Percentiles rank a stretch among this genome's conserved stretches.
phyloP scores from a whole-genome alignment of 129 eudicot genomes.

The Helianthus annuus region HanXRQr2.0-SUNRISE NC_035445.2:128477921-128478420 shows the following conservation, averaged over 20 bases:
- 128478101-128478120: conserved; percentile 71
- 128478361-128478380: not conserved
- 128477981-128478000: not conserved
- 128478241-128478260: conserved; percentile 91
- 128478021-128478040: conserved; percentile 80
- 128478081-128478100: conserved; percentile 81
- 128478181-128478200: not conserved
- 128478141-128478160: not conserved
- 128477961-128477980: conserved; percentile 12
- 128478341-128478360: too few relatives aligned
- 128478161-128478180: not conserved
- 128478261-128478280: conserved; percentile 92
- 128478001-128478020: conserved; percentile 40
- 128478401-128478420: conserved; percentile 1
- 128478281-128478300: conserved; percentile 89
- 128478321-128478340: not conserved
- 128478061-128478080: conserved; percentile 86
- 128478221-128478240: conserved; percentile 96
- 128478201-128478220: conserved; percentile 12
- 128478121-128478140: conserved; percentile 5
- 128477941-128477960: not conserved
- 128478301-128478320: conserved; percentile 60
- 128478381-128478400: not conserved
- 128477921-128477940: conserved; percentile 61
- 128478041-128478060: conserved; percentile 97